Evolutionary conservation across 106 monocot genomes (phyloP).

Genomic region (Dioscorea zingiberensis): DNA sequence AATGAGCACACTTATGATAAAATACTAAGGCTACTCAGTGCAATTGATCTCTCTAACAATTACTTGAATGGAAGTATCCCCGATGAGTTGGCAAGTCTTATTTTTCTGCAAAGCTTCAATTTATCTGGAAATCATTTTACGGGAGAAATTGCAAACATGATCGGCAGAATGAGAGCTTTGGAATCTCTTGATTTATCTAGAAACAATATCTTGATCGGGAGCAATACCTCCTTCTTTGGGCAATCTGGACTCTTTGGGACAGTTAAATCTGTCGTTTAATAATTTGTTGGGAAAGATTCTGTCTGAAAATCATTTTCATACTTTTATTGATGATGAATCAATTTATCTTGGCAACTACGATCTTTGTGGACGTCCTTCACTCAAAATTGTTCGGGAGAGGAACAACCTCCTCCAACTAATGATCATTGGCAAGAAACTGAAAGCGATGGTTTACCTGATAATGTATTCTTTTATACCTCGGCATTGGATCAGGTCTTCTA

Average conservation of each 20-base stretch:
- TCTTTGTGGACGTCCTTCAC: background rate
- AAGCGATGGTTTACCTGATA: too few relatives aligned
- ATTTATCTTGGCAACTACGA: background rate
- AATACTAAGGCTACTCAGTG: background rate
- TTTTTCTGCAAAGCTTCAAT: background rate
- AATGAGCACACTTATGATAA: background rate
- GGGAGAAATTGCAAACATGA: background rate
- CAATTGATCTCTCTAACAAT: constrained; percentile 13
- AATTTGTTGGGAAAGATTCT: background rate
- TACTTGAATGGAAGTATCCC: constrained; percentile 10
- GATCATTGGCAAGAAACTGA: background rate
- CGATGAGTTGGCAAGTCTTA: background rate
- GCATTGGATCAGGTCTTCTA: too few relatives aligned
- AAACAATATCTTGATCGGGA: background rate
- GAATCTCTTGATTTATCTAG: background rate
- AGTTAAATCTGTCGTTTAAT: background rate
- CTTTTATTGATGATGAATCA: background rate
- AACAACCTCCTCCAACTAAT: background rate
- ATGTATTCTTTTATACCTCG: too few relatives aligned
- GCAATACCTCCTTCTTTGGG: background rate
- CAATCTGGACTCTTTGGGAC: background rate
- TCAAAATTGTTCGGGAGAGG: background rate
- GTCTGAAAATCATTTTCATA: background rate
- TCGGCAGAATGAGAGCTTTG: background rate
- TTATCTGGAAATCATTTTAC: background rate